Base-by-base conservation (phyloP, 1,139 yeast genomes). In the Blastobotrys indianensis region DNA sequence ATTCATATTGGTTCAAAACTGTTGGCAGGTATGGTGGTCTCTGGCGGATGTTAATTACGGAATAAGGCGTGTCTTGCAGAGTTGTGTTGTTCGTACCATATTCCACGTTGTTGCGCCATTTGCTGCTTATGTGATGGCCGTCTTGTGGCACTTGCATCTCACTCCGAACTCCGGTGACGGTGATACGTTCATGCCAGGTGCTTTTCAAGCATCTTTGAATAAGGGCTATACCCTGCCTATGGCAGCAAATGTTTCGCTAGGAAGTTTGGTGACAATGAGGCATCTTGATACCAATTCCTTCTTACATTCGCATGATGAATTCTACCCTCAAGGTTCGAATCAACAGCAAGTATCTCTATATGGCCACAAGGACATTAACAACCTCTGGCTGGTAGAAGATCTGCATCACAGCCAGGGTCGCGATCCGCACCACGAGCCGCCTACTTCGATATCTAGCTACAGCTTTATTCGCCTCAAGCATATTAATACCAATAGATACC, bases 311-410 rank as follows among this genome's bases (percentile, higher is more conserved):
- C 86, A 83, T 57, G 67, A 74, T 37, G 65, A 62, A 49, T 64
- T 62, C 2, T 84, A 81, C 59, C 70, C 69, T 33, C 62, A 72
- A 0, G 85, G 85, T 0, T 72, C 86, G 0, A 59, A 65, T 0
- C 77, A 79, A 52, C 92, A 85, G 59, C 85, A 83, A 61, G 90
- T 85, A 6, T 75, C 90, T 0, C 66, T 82, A 32, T 76, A 78
- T 49, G 76, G 75, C 15, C 68, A 66, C 49, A 74, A 72, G 47
- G 82, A 77, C 51, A 60, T 56, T 34, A 76, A 79, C 58, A 85
- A 82, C 56, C 77, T 77, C 50, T 86, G 94, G 87, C 66, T 78
- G 33, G 63, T 86, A 36, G 90, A 84, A 58, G 51, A 45, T 30
- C 55, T 55, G 33, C 50, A 9, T 33, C 30, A 23, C 25, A 29